Conservation (phyloP, 805 yeast genomes). For the Pichia gijzeniarum region DNA sequence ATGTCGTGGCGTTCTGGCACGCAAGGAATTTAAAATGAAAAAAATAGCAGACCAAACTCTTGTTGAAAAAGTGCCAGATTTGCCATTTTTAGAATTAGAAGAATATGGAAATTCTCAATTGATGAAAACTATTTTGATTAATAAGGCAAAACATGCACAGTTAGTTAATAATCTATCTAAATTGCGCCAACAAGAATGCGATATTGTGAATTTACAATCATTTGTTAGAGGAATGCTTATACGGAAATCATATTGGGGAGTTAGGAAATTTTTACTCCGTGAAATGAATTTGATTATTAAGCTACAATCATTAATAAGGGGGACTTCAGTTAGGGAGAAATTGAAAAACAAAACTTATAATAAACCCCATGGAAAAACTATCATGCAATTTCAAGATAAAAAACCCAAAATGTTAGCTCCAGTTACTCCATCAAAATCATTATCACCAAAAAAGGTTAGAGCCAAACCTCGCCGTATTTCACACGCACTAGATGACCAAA, state of each 20-base stretch:
- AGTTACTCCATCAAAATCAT: neutral
- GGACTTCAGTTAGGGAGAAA: slow-evolving; percentile 19
- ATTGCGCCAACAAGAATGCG: slow-evolving; percentile 16
- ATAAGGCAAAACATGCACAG: slow-evolving; percentile 20
- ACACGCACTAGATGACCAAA: slow-evolving; percentile 2
- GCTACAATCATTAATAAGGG: slow-evolving; percentile 42
- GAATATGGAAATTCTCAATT: slow-evolving; percentile 20
- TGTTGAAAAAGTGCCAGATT: neutral
- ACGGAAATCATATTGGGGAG: slow-evolving; percentile 16
- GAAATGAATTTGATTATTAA: slow-evolving; percentile 22
- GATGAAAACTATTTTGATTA: slow-evolving; percentile 36
- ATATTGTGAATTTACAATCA: slow-evolving; percentile 31
- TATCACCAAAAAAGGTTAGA: neutral
- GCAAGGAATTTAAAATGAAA: slow-evolving; percentile 3
- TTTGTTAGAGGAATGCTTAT: slow-evolving; percentile 28
- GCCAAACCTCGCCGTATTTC: neutral
- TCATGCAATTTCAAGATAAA: neutral
- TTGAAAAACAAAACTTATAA: neutral
- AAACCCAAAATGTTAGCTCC: neutral
- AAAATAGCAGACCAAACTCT: neutral
- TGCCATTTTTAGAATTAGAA: neutral
- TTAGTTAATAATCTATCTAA: slow-evolving; percentile 14
- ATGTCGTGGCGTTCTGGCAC: slow-evolving; percentile 39
- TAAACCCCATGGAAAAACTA: neutral
- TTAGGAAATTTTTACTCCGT: slow-evolving; percentile 17